Evolutionary conservation across 2,329 filamentous ascomycete genomes (phyloP).

Genomic region (Paraconiothyrium brasiliense): DNA sequence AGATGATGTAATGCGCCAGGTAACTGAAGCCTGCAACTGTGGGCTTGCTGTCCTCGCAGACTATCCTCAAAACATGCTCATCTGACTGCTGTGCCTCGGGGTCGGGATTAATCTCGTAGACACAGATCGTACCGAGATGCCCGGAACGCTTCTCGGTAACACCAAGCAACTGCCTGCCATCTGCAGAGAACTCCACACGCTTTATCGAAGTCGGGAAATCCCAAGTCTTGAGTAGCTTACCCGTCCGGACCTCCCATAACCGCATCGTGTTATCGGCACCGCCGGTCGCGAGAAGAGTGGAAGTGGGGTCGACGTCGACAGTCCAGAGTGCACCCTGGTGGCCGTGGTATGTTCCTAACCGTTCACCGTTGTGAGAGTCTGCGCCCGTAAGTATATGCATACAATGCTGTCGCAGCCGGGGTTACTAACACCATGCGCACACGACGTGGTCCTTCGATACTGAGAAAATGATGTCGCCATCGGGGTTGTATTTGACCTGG

Average conservation of each 20-base stretch:
- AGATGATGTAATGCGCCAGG: slow-evolving; percentile 93
- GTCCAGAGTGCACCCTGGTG: slow-evolving; percentile 99
- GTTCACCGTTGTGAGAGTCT: slow-evolving; percentile 93
- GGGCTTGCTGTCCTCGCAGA: slow-evolving; percentile 91
- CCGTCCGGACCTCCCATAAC: slow-evolving; percentile 94
- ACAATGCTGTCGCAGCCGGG: slow-evolving; percentile 7
- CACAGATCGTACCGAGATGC: slow-evolving; percentile 91
- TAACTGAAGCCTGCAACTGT: slow-evolving; percentile 98
- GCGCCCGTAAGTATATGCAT: slow-evolving; percentile 31
- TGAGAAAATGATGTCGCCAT: slow-evolving; percentile 97
- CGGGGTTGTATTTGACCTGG: slow-evolving; percentile 84
- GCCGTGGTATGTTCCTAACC: slow-evolving; percentile 91
- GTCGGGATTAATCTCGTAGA: slow-evolving; percentile 88
- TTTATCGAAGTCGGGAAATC: slow-evolving; percentile 97
- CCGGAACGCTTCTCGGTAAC: slow-evolving; percentile 99
- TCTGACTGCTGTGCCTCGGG: slow-evolving; percentile 83
- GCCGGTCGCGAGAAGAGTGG: slow-evolving; percentile 89
- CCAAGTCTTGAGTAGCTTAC: slow-evolving; percentile 95
- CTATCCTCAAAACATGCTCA: slow-evolving; percentile 85
- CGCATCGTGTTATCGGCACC: slow-evolving; percentile 98
- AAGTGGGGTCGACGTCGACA: slow-evolving; percentile 93
- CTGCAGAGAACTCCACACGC: slow-evolving; percentile 95
- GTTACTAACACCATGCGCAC: slow-evolving; percentile 79
- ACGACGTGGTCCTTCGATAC: slow-evolving; percentile 96
- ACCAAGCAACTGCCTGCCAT: slow-evolving; percentile 87